Evolutionary conservation across 257 asterid species (phyloP).

Genomic region (Haberlea rhodopensis): DNA sequence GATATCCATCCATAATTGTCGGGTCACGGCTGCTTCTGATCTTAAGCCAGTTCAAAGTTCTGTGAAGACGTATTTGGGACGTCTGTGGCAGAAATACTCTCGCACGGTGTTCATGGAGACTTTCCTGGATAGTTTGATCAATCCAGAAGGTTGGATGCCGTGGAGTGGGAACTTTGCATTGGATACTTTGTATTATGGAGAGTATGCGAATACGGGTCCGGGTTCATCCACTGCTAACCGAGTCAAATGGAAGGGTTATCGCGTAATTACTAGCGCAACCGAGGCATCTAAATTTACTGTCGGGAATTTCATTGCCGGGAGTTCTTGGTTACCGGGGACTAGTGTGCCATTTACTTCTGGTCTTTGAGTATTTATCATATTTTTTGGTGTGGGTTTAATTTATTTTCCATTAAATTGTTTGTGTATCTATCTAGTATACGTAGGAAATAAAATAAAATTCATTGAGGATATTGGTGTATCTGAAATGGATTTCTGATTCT

Average conservation of each 20-base stretch:
- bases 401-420: too few relatives aligned
- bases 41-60: slow-evolving; percentile 41
- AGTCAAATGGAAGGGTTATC: slow-evolving; percentile 50
- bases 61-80: slow-evolving; percentile 53
- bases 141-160: slow-evolving; percentile 68
- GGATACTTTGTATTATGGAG: slow-evolving; percentile 51
- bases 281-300: slow-evolving; percentile 47
- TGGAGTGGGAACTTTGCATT: slow-evolving; percentile 62
- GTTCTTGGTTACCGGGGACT: slow-evolving; percentile 46
- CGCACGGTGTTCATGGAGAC: slow-evolving; percentile 65
- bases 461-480: too few relatives aligned
- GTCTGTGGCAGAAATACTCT: slow-evolving; percentile 83
- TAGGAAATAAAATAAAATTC: too few relatives aligned
- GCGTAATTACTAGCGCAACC: slow-evolving; percentile 35
- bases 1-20: slow-evolving; percentile 63
- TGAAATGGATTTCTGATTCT: too few relatives aligned
- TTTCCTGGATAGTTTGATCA: too few relatives aligned
- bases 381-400: too few relatives aligned
- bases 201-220: slow-evolving; percentile 46
- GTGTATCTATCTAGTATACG: too few relatives aligned
- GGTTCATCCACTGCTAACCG: slow-evolving; percentile 44
- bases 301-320: slow-evolving; percentile 42
- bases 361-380: slow-evolving; percentile 22
- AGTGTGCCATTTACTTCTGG: slow-evolving; percentile 46
- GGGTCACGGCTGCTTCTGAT: slow-evolving; percentile 60